Base-by-base conservation (phyloP, 345 rosid species). In the Turnera subulata region DNA sequence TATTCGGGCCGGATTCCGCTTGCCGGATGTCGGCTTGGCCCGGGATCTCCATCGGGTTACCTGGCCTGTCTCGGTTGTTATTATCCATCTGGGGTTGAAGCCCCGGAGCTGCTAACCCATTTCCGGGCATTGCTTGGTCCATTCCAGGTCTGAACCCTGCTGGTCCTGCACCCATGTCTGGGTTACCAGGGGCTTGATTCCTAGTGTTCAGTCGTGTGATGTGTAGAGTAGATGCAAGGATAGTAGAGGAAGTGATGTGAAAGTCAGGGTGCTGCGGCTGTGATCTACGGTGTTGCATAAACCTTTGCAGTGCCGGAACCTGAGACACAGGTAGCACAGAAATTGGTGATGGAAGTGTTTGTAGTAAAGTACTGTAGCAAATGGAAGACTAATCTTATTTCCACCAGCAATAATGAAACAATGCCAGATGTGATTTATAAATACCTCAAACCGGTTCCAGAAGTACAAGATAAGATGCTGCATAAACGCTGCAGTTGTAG, bases 391-490 rank as follows among this genome's bases (percentile, higher is more conserved):
- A n/a, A 15, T 37, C 7, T 35, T 2, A 20, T n/a, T 18, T 38
- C 6, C 23, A 6, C n/a, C n/a, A n/a, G n/a, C n/a, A n/a, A n/a
- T n/a, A n/a, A n/a, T n/a, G n/a, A n/a, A n/a, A 6, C 15, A 42
- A 20, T 20, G 26, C 16, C 56, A 29, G 45, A 39, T 33, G 16
- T 42, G 19, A 6, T 11, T 6, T 20, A 29, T 40, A 62, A 12
- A 23, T 77, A 94, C 99, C 99, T 94, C 97, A 49, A 94, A 93
- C 33, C 95, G 88, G 73, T 90, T 94, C 99, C 99, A 94, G 72
- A 94, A 94, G 74, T 90, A 94, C 19, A 94, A 70, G 66, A 94
- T 87, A 64, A 90, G 85, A 66, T 94, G 99, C 69, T 84, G 96
- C 96, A 90, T 90, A 68, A 94, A 90, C n/a, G 91, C 95, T 24